Percentiles rank a stretch among this genome's conserved stretches.
Evolutionary conservation across 2,329 filamentous ascomycete species (phyloP).

Genomic region (Fonsecaea nubica): DNA sequence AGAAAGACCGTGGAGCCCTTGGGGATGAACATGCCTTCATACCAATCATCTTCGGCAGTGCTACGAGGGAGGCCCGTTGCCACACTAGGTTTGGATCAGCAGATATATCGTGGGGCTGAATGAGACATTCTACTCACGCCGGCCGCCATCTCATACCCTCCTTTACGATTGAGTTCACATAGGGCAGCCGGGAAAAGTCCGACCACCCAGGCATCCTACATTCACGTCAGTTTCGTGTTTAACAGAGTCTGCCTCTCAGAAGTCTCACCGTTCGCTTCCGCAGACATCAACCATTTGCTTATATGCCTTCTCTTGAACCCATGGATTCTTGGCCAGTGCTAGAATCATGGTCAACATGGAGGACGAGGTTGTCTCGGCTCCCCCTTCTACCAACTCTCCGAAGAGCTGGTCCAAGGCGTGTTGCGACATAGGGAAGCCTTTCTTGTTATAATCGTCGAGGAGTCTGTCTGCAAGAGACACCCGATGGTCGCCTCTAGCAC

Average conservation of each 20-base stretch:
- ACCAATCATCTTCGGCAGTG: constrained; percentile 53
- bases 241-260: too few species aligned
- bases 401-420: constrained; percentile 23
- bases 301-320: constrained; percentile 59
- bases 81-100: not conserved
- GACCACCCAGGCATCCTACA: constrained; percentile 42
- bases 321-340: constrained; percentile 54
- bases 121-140: constrained; percentile 13
- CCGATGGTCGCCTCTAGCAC: constrained; percentile 18
- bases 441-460: constrained; percentile 14
- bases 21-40: constrained; percentile 58
- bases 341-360: constrained; percentile 25
- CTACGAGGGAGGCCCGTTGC: constrained; percentile 24
- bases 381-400: constrained; percentile 23
- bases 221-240: too few species aligned
- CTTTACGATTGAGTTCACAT: constrained; percentile 49
- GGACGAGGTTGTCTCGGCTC: constrained; percentile 27
- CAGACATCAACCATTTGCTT: constrained; percentile 57
- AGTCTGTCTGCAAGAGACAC: constrained; percentile 21
- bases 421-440: constrained; percentile 17
- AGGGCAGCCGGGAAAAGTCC: constrained; percentile 47
- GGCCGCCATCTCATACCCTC: constrained; percentile 54
- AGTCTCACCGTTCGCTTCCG: constrained; percentile 45
- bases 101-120: too few species aligned
- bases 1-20: constrained; percentile 50